phyloP scores from a whole-genome alignment of 805 yeast genomes.

The Nakazawaea ambrosiae region DNA sequence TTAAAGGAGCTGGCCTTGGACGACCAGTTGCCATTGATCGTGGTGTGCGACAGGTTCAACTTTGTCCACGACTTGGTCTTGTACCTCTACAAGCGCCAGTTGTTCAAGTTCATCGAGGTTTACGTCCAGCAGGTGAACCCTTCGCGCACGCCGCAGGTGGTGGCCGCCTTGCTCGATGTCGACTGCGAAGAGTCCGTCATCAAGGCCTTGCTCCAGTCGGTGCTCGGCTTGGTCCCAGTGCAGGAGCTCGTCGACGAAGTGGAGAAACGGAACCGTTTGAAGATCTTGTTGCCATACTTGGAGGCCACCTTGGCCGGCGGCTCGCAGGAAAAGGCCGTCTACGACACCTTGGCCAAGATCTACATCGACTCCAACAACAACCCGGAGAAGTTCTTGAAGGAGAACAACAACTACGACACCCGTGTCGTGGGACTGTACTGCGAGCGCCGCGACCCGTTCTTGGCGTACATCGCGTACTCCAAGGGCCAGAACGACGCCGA shows the following conservation, averaged over 20 bases:
- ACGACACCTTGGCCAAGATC: constrained; percentile 92
- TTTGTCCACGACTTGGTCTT: constrained; percentile 91
- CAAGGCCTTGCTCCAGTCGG: constrained; percentile 72
- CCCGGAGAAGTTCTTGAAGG: constrained; percentile 93
- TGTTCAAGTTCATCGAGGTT: constrained; percentile 93
- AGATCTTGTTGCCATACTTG: constrained; percentile 84
- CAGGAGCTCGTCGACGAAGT: constrained; percentile 87
- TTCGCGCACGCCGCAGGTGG: constrained; percentile 89
- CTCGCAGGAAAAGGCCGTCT: constrained; percentile 83
- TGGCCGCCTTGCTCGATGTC: constrained; percentile 93
- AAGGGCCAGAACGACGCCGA: constrained; percentile 92
- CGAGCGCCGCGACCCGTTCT: constrained; percentile 97
- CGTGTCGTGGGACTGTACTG: constrained; percentile 95
- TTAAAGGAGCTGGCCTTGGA: constrained; percentile 89
- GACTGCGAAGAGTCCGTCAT: constrained; percentile 93
- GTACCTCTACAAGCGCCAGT: constrained; percentile 91
- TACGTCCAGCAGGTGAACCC: constrained; percentile 98
- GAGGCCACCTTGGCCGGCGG: constrained; percentile 85
- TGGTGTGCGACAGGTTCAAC: constrained; percentile 89
- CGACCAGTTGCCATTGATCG: constrained; percentile 93
- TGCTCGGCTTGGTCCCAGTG: constrained; percentile 91
- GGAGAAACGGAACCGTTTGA: constrained; percentile 92
- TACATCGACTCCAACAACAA: constrained; percentile 96
- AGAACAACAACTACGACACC: constrained; percentile 87
- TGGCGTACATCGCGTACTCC: constrained; percentile 96